A percentile compares a stretch with the other conserved stretches of the same genome.
These are phyloP conservation scores for Prinsepia uniflora DNA, from an alignment of 306 rosid genomes.

Conservation along the genomic window DNA sequence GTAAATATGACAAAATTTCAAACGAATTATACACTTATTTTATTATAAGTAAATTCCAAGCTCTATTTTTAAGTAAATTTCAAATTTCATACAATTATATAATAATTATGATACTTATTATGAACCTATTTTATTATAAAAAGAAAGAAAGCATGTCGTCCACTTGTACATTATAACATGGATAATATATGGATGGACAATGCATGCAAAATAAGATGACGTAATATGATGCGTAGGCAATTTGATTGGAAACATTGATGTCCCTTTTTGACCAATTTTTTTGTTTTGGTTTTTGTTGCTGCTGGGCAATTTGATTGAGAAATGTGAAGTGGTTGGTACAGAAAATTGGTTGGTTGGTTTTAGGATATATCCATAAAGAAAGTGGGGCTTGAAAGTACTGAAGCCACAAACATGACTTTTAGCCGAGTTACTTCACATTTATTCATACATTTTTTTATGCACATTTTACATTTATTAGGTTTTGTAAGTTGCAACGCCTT, in stretches of 20 bases:
- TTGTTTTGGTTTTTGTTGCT: neutral
- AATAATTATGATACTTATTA: no score
- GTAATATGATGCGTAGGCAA: no score
- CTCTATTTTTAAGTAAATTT: no score
- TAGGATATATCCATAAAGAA: neutral
- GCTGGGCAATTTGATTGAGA: conserved; percentile 11
- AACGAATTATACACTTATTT: no score
- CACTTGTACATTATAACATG: no score
- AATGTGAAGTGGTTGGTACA: neutral
- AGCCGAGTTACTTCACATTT: neutral
- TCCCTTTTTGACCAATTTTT: neutral
- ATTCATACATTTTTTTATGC: neutral
- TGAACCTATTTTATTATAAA: no score
- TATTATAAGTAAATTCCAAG: no score
- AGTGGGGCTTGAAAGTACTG: neutral
- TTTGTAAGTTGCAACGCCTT: neutral
- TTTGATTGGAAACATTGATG: no score
- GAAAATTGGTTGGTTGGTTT: neutral
- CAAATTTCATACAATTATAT: no score
- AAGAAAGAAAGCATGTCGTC: no score
- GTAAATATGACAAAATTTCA: no score
- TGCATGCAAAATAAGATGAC: no score
- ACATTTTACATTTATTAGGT: neutral
- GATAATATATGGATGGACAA: neutral
- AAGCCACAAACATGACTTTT: neutral